A percentile compares a stretch with the other conserved stretches of the same genome.
These are phyloP conservation scores for Polyplosphaeria fusca DNA, from an alignment of 495 filamentous ascomycete genomes.

Conservation along the genomic window DNA sequence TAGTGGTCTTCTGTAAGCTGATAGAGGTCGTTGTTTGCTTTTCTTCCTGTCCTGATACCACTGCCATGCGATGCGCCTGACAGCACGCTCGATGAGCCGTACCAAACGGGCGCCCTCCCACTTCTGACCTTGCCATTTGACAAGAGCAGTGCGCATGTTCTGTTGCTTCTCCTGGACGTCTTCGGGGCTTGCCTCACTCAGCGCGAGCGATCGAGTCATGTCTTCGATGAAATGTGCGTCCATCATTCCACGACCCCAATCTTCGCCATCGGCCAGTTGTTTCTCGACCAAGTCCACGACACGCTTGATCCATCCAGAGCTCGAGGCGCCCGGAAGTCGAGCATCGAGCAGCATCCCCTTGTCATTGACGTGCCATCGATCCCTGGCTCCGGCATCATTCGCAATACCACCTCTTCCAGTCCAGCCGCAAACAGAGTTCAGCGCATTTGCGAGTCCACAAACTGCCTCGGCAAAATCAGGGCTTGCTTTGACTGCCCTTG, in stretches of 20 bases:
- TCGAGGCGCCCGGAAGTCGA: slow-evolving; percentile 51
- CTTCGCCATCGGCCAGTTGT: slow-evolving; percentile 81
- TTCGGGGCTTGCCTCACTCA: slow-evolving; percentile 38
- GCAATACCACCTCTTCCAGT: slow-evolving; percentile 81
- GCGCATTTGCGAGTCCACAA: slow-evolving; percentile 90
- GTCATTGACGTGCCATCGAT: slow-evolving; percentile 94
- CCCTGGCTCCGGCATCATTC: slow-evolving; percentile 64
- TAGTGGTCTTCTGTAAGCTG: slow-evolving; percentile 69
- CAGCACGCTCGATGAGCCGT: slow-evolving; percentile 82
- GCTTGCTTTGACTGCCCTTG: slow-evolving; percentile 81
- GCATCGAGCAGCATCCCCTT: slow-evolving; percentile 80
- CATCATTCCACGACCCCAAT: slow-evolving; percentile 78
- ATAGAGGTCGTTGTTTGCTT: slow-evolving; percentile 53
- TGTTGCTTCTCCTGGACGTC: slow-evolving; percentile 42
- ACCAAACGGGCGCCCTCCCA: slow-evolving; percentile 90
- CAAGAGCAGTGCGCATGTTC: slow-evolving; percentile 50
- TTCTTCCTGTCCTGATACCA: slow-evolving; percentile 88
- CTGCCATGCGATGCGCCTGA: slow-evolving; percentile 68
- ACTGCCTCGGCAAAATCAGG: slow-evolving; percentile 97
- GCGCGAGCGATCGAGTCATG: slow-evolving; percentile 48
- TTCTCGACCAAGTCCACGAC: slow-evolving; percentile 94
- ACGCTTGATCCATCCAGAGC: slow-evolving; percentile 84
- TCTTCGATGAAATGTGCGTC: slow-evolving; percentile 53
- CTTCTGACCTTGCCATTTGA: slow-evolving; percentile 67
- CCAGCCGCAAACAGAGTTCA: slow-evolving; percentile 98